Conservation (phyloP, 139 green algal genomes). For the Eudorina sp. region DNA sequence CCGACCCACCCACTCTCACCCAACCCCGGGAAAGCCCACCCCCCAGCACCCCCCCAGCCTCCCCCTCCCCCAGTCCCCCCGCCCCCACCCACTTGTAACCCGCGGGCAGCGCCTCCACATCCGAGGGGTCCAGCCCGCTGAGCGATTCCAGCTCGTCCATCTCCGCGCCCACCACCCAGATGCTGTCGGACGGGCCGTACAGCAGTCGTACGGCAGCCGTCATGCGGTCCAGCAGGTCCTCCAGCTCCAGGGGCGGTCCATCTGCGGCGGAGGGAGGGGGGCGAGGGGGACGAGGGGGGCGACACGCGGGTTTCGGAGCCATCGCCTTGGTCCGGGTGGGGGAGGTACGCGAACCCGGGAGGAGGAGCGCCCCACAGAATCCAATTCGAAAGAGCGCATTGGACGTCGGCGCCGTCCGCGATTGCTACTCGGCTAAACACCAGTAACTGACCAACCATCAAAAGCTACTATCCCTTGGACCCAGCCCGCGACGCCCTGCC, state of each 20-base stretch:
- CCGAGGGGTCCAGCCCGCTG: slow-evolving; percentile 1
- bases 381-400: too few relatives aligned
- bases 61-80: too few relatives aligned
- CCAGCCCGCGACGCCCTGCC: too few relatives aligned
- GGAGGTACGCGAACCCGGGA: neutral
- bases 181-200: slow-evolving; percentile 13
- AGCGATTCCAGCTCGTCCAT: slow-evolving; percentile 45
- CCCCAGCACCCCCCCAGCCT: too few relatives aligned
- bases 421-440: too few relatives aligned
- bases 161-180: slow-evolving; percentile 43
- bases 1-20: too few relatives aligned
- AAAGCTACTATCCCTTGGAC: too few relatives aligned
- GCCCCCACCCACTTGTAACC: slow-evolving; percentile 37
- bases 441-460: too few relatives aligned
- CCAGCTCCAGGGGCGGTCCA: slow-evolving; percentile 26
- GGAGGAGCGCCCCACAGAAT: neutral
- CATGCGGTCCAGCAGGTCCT: slow-evolving; percentile 29
- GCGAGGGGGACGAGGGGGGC: neutral
- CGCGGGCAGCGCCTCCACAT: slow-evolving; percentile 40
- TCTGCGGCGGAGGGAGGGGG: neutral
- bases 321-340: neutral
- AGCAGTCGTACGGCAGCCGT: slow-evolving; percentile 44
- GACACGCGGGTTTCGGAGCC: too few relatives aligned
- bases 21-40: too few relatives aligned
- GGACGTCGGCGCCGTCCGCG: too few relatives aligned